Base-by-base conservation (phyloP, 2,329 filamentous ascomycete genomes). In the Apiospora marii region DNA sequence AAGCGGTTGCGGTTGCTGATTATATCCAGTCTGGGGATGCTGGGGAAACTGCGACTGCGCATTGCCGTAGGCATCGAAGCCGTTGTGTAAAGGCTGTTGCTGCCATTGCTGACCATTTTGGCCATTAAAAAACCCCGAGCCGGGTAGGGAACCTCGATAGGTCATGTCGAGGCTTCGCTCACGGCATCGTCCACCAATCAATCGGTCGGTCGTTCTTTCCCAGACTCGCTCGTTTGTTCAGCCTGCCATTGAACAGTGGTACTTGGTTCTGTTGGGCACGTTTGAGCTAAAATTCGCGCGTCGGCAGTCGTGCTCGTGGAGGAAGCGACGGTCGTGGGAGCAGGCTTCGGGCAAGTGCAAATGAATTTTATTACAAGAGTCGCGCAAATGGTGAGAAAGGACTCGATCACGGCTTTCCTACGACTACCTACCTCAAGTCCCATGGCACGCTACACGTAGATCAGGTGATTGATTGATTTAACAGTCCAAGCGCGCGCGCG, bases 121-220 rank as follows among this genome's bases (percentile, higher is more conserved):
- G 51, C 41, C 69, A 70, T 71, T 61, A 48, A 70, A 70, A 71
- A 77, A 79, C 74, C 75, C 78, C 74, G 77, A 77, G 76, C 78
- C 79, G 75, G 80, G 80, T 61, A 78, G 72, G 53, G 77, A 77
- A 75, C 78, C 79, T 70, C 78, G 79, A 78, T 80, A 81, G 75
- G 79, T 81, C 80, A 81, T 81, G 58, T 41, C 58, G 58, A 64
- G 34, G 58, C 58, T 64, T 64, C 58, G 58, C 58, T 64, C 78
- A 78, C 79, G 79, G 77, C 77, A 77, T 79, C 72, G 73, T 76
- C 74, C 75, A 67, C 58, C 58, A 64, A 64, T 64, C 58, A 64
- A 64, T 64, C 58, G 41, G 34, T 64, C 34, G 34, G 19, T 70
- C 46, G 69, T 44, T 70, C 49, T 49, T 37, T 58, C 53, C 48